These are phyloP conservation scores for Chalciporus sphaerocephalus DNA, from an alignment of 768 basidiomycete genomes.

Conservation along the genomic window DNA sequence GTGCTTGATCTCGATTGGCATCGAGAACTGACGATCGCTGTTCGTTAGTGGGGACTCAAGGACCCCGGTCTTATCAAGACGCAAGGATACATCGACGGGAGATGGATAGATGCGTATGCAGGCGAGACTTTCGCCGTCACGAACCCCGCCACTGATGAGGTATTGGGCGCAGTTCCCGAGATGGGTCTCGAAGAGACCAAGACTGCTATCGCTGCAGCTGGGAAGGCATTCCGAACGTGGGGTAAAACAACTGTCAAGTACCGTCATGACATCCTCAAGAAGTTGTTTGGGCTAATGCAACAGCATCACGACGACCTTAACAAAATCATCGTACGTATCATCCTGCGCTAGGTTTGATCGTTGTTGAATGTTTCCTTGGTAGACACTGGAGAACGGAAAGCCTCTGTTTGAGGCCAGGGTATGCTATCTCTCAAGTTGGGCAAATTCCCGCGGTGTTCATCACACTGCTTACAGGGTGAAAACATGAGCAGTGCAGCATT, in stretches of 20 bases:
- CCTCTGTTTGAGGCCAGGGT: constrained; percentile 80
- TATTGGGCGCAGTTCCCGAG: constrained; percentile 83
- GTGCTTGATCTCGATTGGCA: neutral
- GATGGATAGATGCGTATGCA: constrained; percentile 79
- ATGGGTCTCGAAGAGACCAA: constrained; percentile 83
- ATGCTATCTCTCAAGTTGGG: neutral
- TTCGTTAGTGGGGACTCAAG: constrained; percentile 63
- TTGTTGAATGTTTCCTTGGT: constrained; percentile 10
- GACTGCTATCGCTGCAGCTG: constrained; percentile 79
- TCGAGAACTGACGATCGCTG: neutral
- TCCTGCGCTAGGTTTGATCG: neutral
- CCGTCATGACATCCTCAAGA: constrained; percentile 79
- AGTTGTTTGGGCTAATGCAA: constrained; percentile 73
- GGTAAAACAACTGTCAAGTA: constrained; percentile 71
- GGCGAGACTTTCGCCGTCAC: constrained; percentile 69
- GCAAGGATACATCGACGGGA: constrained; percentile 76
- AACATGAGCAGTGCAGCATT: constrained; percentile 81
- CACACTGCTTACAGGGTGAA: constrained; percentile 55
- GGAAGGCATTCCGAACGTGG: constrained; percentile 79
- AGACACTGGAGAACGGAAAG: constrained; percentile 97
- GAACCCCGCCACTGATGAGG: constrained; percentile 83
- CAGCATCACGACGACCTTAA: constrained; percentile 84
- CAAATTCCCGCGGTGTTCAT: neutral
- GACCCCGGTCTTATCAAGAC: constrained; percentile 72
- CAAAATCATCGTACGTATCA: constrained; percentile 67